phyloP scores from a whole-genome alignment of 2,329 filamentous ascomycete genomes.

The Rutstroemia sp. region DNA sequence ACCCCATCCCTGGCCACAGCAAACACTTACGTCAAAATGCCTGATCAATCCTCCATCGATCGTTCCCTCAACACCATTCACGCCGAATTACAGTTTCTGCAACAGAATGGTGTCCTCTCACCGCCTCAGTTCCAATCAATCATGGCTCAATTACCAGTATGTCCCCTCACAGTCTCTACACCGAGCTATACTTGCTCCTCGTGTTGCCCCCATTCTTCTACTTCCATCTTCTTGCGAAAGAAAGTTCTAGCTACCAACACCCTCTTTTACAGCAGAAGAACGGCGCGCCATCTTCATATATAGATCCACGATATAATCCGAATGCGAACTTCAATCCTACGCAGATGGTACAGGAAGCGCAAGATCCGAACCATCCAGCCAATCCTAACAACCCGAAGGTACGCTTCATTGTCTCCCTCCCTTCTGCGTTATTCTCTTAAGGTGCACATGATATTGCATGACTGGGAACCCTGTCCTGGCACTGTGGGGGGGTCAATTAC shows the following conservation, averaged over 20 bases:
- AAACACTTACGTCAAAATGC: conserved; percentile 16
- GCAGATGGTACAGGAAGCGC: conserved; percentile 24
- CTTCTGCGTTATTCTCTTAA: background rate
- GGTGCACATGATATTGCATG: background rate
- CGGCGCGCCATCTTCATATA: conserved; percentile 21
- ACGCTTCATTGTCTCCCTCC: background rate
- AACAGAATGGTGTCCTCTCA: conserved; percentile 25
- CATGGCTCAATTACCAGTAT: conserved; percentile 29
- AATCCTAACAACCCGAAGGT: conserved; percentile 26
- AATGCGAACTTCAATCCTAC: conserved; percentile 17
- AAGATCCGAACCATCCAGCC: conserved; percentile 27
- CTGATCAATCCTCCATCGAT: conserved; percentile 24
- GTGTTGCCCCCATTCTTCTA: background rate
- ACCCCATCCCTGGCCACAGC: too few relatives aligned
- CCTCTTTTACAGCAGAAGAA: conserved; percentile 16
- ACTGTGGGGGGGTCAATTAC: too few relatives aligned
- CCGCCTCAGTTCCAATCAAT: conserved; percentile 29
- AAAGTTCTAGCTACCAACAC: background rate
- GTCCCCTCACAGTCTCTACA: background rate
- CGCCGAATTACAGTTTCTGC: conserved; percentile 26
- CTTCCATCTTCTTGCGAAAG: background rate
- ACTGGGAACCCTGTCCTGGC: too few relatives aligned
- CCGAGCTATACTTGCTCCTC: background rate
- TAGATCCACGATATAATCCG: conserved; percentile 24
- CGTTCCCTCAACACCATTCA: conserved; percentile 23